Percentiles rank a stretch among this genome's conserved stretches.
Conservation (phyloP, 192 early-diverging fungal species). For the Dimargaris cristalligena region DNA sequence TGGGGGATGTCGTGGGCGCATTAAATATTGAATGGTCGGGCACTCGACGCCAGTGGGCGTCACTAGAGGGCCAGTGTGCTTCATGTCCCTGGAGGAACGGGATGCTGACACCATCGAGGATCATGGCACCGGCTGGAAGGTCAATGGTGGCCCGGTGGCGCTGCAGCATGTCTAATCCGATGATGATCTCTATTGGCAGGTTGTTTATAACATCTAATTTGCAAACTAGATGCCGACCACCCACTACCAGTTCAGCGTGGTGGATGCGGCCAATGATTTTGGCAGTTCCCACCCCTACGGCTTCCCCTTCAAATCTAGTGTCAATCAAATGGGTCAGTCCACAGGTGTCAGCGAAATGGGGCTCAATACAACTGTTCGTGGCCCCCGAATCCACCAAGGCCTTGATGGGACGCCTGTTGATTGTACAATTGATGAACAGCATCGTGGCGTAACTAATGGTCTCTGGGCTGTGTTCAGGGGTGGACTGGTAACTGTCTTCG, state of each 20-base stretch:
- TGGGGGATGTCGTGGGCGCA: constrained; percentile 7
- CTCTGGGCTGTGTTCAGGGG: constrained; percentile 90
- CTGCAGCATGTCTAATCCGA: constrained; percentile 93
- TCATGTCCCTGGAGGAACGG: constrained; percentile 85
- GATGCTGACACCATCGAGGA: constrained; percentile 63
- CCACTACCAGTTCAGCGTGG: constrained; percentile 67
- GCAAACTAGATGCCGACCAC: constrained; percentile 59
- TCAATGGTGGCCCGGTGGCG: constrained; percentile 86
- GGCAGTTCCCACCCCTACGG: constrained; percentile 84
- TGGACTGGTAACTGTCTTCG: constrained; percentile 58
- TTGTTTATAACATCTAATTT: constrained; percentile 91
- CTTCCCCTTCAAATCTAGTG: constrained; percentile 71
- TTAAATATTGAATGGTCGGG: neutral
- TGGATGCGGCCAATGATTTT: constrained; percentile 95
- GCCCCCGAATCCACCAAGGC: constrained; percentile 96
- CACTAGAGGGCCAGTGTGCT: constrained; percentile 28
- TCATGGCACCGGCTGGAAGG: constrained; percentile 57
- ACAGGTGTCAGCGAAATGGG: constrained; percentile 49
- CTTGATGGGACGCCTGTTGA: constrained; percentile 78
- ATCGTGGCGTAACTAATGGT: constrained; percentile 82
- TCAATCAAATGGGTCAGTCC: constrained; percentile 83
- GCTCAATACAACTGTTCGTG: constrained; percentile 77
- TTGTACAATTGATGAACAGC: constrained; percentile 78
- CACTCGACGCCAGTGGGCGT: constrained; percentile 11
- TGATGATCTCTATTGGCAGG: constrained; percentile 72